These are phyloP conservation scores for Fusarium sp. DNA, from an alignment of 2,329 filamentous ascomycete genomes.

Conservation along the genomic window DNA sequence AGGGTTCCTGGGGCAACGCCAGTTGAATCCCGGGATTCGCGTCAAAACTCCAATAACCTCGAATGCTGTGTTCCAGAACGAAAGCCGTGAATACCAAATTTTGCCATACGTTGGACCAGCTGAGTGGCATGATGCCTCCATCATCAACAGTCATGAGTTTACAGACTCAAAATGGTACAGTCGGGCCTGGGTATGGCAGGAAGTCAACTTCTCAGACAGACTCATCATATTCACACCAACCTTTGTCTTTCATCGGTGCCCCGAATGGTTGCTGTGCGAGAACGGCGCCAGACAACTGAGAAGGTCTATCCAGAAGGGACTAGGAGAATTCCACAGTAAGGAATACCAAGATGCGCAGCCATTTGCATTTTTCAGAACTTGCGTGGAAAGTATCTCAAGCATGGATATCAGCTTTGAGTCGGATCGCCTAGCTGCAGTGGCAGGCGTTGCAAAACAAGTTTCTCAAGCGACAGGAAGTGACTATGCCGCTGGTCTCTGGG, in stretches of 20 bases:
- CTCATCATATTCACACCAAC: background rate
- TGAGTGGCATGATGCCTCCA: too few species aligned
- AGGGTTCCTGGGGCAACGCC: background rate
- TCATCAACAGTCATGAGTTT: background rate
- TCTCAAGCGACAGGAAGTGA: background rate
- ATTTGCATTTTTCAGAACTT: background rate
- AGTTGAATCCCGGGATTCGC: background rate
- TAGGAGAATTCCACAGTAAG: background rate
- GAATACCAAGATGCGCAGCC: background rate
- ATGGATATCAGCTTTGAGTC: background rate
- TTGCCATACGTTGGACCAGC: too few species aligned
- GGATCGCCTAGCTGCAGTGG: background rate
- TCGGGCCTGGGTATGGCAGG: background rate
- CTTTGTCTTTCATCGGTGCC: background rate
- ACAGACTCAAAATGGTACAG: background rate
- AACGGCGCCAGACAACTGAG: background rate
- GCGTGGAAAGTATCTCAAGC: background rate
- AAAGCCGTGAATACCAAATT: background rate
- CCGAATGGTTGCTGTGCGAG: background rate
- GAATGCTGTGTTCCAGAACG: background rate
- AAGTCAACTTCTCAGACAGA: background rate
- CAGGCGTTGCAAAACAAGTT: background rate
- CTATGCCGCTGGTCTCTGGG: background rate
- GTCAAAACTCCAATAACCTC: background rate
- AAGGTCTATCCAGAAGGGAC: background rate